These are phyloP conservation scores for Hygrophorus russula DNA, from an alignment of 768 basidiomycete species.

Conservation along the genomic window DNA sequence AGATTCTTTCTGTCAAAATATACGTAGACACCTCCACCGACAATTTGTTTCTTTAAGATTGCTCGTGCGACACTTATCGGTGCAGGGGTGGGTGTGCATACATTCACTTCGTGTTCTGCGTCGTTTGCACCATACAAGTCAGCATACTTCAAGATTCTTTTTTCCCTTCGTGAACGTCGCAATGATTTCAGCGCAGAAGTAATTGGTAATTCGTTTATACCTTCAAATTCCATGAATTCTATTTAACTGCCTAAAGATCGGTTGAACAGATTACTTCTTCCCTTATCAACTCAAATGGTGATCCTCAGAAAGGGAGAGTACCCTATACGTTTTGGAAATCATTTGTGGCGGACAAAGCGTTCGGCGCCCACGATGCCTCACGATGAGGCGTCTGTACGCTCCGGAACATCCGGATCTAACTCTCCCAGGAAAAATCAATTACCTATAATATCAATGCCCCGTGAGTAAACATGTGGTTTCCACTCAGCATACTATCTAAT, in stretches of 20 bases:
- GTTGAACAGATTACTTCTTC: slow-evolving; percentile 22
- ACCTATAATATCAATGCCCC: slow-evolving; percentile 22
- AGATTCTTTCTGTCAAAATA: neutral
- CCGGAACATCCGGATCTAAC: neutral
- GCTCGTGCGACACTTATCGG: slow-evolving; percentile 34
- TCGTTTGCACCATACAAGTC: slow-evolving; percentile 29
- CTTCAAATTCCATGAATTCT: neutral
- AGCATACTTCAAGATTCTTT: slow-evolving; percentile 38
- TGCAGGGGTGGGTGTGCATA: slow-evolving; percentile 30
- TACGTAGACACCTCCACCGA: neutral
- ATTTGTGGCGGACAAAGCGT: neutral
- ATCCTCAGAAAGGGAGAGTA: slow-evolving; percentile 13
- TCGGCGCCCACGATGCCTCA: neutral
- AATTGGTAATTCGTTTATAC: slow-evolving; percentile 19
- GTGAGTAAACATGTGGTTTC: slow-evolving; percentile 16
- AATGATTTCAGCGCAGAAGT: slow-evolving; percentile 18
- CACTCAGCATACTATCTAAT: neutral
- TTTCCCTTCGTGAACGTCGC: slow-evolving; percentile 26
- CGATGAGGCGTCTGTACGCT: neutral
- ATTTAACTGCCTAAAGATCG: slow-evolving; percentile 15
- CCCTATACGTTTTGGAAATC: neutral
- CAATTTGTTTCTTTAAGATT: slow-evolving; percentile 20
- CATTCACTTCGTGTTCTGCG: slow-evolving; percentile 33
- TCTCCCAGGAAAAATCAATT: slow-evolving; percentile 5
- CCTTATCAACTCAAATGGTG: slow-evolving; percentile 20